Evolutionary conservation across 108 stramenopile genomes (phyloP), one percentile per base, ranked within the genome.

Genomic region (Bacterosira constricta): DNA sequence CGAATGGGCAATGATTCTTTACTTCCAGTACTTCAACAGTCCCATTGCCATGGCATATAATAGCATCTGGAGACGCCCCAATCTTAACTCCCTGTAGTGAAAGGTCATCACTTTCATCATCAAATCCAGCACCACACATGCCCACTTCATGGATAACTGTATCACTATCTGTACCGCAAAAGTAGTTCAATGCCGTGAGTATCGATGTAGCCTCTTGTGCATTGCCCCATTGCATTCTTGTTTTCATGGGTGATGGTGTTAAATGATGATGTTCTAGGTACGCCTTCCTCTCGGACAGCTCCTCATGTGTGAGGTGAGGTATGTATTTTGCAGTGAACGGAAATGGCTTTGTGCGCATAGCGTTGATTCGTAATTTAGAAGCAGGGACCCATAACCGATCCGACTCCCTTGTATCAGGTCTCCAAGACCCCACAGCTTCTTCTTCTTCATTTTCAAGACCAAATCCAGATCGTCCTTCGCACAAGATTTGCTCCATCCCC

Each of bases 1-100:
- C 80, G 69, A 94, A 94, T n/a, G 93, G 90, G 39, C 93, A 94
- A 75, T 94, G 93, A 79, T 94, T 94, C 76, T 94, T 94, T 27
- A 94, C 93, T 67, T 94, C 93, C 39, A 94, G 51, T 3, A 83
- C 90, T 71, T 94, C 93, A 1, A 86, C 71, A 0, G 81, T 84
- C 1, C 90, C 90, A 68, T 94, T 73, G 9, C 86, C 61, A 63
- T 94, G 80, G 46, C 79, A 73, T 9, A 94, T 60, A 6, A 94
- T 55, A 8, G 82, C 90, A 83, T 94, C 93, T 7, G 93, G 93
- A 27, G 86, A 82, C 36, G 93, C 93, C n/a, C 93, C 93, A 27
- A 94, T 70, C 34, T 62, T 79, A 6, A 82, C 38, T 4, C 81
- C 81, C 2, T 51, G 46, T 31, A 91, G 26, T 18, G 85, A 42